Evolutionary conservation across 1,284 basidiomycete species (phyloP).

Genomic region (Ceratobasidium sp.): DNA sequence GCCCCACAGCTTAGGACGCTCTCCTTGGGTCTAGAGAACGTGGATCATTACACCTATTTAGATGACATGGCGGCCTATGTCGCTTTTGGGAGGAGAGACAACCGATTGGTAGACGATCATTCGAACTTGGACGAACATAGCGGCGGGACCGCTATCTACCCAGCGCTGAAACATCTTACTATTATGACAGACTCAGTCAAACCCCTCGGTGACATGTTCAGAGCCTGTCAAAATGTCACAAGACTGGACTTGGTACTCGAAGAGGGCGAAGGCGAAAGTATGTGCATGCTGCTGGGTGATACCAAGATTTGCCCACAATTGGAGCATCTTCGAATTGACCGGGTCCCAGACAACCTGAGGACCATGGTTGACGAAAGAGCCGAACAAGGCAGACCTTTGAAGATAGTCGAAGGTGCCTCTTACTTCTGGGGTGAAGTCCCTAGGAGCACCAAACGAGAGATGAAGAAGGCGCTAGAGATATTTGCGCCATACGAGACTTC

Average conservation of each 20-base stretch:
- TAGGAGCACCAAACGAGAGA: neutral
- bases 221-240: neutral
- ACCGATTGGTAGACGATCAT: neutral
- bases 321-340: neutral
- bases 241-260: neutral
- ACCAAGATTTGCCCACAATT: neutral
- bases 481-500: too few relatives aligned
- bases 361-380: neutral
- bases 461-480: neutral
- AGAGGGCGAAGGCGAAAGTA: neutral
- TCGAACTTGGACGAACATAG: neutral
- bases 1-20: neutral
- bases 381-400: neutral
- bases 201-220: neutral
- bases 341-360: neutral
- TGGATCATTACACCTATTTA: too few relatives aligned
- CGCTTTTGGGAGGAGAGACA: neutral
- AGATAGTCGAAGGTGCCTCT: constrained; percentile 4
- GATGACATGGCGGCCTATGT: neutral
- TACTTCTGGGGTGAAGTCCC: neutral
- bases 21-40: neutral
- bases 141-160: neutral
- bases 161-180: neutral
- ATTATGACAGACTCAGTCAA: neutral
- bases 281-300: neutral